Conservation (phyloP, 225 moss, liverwort and hornwort genomes). For the Ulota crispa region DNA sequence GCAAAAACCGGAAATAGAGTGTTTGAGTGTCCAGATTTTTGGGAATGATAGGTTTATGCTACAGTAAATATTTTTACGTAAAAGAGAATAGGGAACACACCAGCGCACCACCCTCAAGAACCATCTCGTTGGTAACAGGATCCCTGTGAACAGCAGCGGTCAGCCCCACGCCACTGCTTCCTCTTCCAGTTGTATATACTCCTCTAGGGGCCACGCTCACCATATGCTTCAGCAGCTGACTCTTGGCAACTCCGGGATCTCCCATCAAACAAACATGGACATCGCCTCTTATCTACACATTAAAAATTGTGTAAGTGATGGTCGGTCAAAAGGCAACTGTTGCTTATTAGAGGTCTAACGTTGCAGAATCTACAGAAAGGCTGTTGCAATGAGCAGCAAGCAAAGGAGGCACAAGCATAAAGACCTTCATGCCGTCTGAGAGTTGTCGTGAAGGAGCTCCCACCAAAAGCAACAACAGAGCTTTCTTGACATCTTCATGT, state of each 20-base stretch:
- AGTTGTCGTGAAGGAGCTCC: slow-evolving; percentile 92
- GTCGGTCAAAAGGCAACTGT: slow-evolving; percentile 4
- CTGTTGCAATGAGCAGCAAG: slow-evolving; percentile 4
- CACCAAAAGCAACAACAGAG: slow-evolving; percentile 81
- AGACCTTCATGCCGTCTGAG: slow-evolving; percentile 91
- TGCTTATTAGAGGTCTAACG: neutral
- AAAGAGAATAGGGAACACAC: slow-evolving; percentile 39
- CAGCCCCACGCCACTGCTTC: slow-evolving; percentile 93
- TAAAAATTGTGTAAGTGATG: neutral
- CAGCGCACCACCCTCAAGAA: slow-evolving; percentile 95
- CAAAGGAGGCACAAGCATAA: slow-evolving; percentile 8
- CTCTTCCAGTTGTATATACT: slow-evolving; percentile 90
- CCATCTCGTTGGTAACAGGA: slow-evolving; percentile 87
- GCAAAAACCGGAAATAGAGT: neutral
- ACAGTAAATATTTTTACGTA: neutral
- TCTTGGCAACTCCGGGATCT: slow-evolving; percentile 97
- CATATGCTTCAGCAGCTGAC: slow-evolving; percentile 94
- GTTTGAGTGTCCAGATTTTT: neutral
- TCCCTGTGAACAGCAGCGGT: slow-evolving; percentile 96
- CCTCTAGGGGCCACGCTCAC: slow-evolving; percentile 90
- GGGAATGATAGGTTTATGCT: neutral
- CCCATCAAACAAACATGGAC: slow-evolving; percentile 96
- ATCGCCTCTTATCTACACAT: slow-evolving; percentile 82
- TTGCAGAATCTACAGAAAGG: neutral
- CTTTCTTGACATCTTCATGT: slow-evolving; percentile 98